These are phyloP conservation scores for Butyriboletus appendiculatus DNA, from an alignment of 1,284 basidiomycete genomes.

Conservation along the genomic window DNA sequence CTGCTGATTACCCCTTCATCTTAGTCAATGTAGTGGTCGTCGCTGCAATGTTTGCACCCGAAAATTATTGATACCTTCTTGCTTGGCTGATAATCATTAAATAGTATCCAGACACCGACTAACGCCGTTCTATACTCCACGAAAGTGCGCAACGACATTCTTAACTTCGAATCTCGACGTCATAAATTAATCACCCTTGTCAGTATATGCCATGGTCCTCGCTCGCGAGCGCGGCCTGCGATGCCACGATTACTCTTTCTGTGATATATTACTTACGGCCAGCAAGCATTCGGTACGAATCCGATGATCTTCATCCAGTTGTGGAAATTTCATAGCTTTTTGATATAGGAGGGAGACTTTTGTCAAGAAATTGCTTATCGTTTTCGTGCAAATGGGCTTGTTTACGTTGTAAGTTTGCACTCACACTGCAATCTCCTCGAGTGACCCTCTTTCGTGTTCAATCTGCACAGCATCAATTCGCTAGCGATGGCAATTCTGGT, in stretches of 20 bases:
- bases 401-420: slow-evolving; percentile 13
- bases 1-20: too few species aligned
- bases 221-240: slow-evolving; percentile 14
- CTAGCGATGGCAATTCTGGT: slow-evolving; percentile 12
- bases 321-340: neutral
- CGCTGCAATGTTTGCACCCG: too few species aligned
- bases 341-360: slow-evolving; percentile 1
- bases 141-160: neutral
- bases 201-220: slow-evolving; percentile 11
- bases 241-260: slow-evolving; percentile 13
- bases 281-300: slow-evolving; percentile 9
- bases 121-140: neutral
- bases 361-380: slow-evolving; percentile 5
- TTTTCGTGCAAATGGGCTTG: slow-evolving; percentile 20
- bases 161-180: neutral
- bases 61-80: too few species aligned
- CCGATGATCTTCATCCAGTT: neutral
- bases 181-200: neutral
- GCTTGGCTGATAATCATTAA: neutral
- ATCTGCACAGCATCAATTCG: slow-evolving; percentile 7
- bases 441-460: neutral
- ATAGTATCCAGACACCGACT: neutral
- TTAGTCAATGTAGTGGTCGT: too few species aligned
- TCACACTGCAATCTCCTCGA: neutral
- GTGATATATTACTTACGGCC: slow-evolving; percentile 16